phyloP scores from a whole-genome alignment of 2,329 filamentous ascomycete genomes.

The Calonectria ilicicola region DNA sequence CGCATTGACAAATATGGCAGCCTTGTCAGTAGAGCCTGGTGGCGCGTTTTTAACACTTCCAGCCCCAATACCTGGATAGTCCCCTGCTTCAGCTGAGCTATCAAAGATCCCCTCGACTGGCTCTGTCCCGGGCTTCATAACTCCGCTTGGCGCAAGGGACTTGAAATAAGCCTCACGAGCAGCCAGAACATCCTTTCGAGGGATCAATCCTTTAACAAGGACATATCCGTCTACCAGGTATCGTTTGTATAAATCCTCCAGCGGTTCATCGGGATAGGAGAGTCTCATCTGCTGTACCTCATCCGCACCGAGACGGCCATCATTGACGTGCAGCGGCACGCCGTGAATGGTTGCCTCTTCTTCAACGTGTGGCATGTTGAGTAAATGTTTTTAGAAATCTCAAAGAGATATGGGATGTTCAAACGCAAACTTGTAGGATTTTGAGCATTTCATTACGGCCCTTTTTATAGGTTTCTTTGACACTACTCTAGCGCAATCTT shows the following conservation, averaged over 20 bases:
- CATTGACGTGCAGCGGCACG: conserved; percentile 43
- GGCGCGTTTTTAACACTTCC: conserved; percentile 59
- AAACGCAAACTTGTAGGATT: too few species aligned
- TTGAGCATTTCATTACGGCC: not conserved
- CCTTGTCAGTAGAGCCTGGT: conserved; percentile 52
- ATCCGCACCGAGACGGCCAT: conserved; percentile 54
- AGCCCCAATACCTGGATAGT: conserved; percentile 58
- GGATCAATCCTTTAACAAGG: conserved; percentile 66
- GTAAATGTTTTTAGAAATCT: not conserved
- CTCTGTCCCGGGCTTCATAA: conserved; percentile 64
- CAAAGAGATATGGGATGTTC: not conserved
- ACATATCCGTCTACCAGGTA: conserved; percentile 61
- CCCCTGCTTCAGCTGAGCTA: conserved; percentile 7
- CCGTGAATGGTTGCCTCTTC: conserved; percentile 22
- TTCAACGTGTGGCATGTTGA: conserved; percentile 24
- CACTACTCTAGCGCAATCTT: not conserved
- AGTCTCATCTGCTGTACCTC: conserved; percentile 56
- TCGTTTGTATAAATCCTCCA: conserved; percentile 59
- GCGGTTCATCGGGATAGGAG: conserved; percentile 56
- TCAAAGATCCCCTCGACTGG: conserved; percentile 66
- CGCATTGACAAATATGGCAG: conserved; percentile 45
- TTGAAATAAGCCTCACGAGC: conserved; percentile 66
- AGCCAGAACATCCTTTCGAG: conserved; percentile 63
- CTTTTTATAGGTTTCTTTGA: conserved; percentile 11
- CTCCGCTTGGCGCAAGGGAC: conserved; percentile 64